Conservation (phyloP, 768 basidiomycete genomes). For the Punctularia strigosozonata region DNA sequence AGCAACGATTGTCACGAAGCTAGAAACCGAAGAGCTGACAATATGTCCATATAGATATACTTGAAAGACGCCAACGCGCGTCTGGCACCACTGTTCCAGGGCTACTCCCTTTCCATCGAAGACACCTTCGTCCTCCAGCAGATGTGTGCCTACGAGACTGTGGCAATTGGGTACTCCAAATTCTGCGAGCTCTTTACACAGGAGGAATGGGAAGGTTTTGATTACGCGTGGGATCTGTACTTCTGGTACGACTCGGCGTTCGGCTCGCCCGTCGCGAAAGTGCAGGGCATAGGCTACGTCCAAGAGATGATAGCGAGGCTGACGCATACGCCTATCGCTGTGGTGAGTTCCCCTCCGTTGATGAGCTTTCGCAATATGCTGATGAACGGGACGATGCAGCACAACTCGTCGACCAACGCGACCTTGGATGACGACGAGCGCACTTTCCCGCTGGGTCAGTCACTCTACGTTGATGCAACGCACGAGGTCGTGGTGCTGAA, state of each 20-base stretch:
- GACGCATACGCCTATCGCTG: constrained; percentile 56
- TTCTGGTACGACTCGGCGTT: constrained; percentile 77
- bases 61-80: constrained; percentile 53
- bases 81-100: constrained; percentile 44
- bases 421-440: constrained; percentile 60
- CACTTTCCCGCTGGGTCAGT: constrained; percentile 62
- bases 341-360: too few relatives aligned
- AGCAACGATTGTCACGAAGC: too few relatives aligned
- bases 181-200: constrained; percentile 88
- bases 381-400: too few relatives aligned
- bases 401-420: constrained; percentile 79
- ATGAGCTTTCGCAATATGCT: too few relatives aligned
- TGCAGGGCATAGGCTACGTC: constrained; percentile 69
- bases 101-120: constrained; percentile 49
- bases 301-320: constrained; percentile 79
- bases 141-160: constrained; percentile 87
- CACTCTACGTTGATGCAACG: constrained; percentile 78
- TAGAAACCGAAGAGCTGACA: too few relatives aligned
- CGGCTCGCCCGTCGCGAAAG: constrained; percentile 69
- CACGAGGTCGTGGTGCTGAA: constrained; percentile 91
- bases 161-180: constrained; percentile 81
- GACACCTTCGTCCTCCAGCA: constrained; percentile 74
- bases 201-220: constrained; percentile 89
- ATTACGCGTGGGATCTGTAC: constrained; percentile 65
- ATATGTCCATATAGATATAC: too few relatives aligned